phyloP scores from a whole-genome alignment of 78 protist genomes.

The Protostelium mycophagum region DNA sequence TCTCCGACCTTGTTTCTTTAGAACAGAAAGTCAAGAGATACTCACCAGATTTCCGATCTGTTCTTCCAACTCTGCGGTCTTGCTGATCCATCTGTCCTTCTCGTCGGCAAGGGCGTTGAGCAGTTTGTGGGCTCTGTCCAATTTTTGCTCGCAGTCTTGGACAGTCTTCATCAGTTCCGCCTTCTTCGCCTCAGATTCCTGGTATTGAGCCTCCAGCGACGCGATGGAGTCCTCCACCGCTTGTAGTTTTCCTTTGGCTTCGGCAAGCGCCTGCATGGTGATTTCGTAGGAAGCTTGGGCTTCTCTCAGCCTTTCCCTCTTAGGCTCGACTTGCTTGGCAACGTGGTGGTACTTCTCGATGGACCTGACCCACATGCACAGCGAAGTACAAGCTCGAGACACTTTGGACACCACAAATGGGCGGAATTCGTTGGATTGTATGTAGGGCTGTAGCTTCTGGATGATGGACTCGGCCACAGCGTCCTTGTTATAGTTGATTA shows the following conservation, averaged over 20 bases:
- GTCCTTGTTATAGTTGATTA: constrained; percentile 71
- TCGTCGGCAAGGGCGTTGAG: constrained; percentile 79
- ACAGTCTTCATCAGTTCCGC: constrained; percentile 50
- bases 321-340: constrained; percentile 72
- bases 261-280: constrained; percentile 23
- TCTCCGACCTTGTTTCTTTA: constrained; percentile 59
- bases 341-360: constrained; percentile 76
- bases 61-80: constrained; percentile 9
- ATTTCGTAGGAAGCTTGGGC: constrained; percentile 53
- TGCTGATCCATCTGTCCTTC: constrained; percentile 65
- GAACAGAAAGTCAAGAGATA: background rate
- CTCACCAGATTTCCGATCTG: background rate
- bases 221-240: constrained; percentile 52
- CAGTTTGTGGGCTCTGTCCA: constrained; percentile 74
- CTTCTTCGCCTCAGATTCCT: constrained; percentile 18
- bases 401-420: constrained; percentile 52
- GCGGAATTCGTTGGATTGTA: constrained; percentile 49
- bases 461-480: constrained; percentile 42
- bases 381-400: constrained; percentile 75
- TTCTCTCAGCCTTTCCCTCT: constrained; percentile 27
- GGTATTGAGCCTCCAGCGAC: constrained; percentile 42
- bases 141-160: constrained; percentile 23
- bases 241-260: constrained; percentile 30
- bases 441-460: constrained; percentile 58
- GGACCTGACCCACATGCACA: constrained; percentile 86